phyloP scores from a whole-genome alignment of 805 yeast genomes.

The Saturnispora gosingensis region DNA sequence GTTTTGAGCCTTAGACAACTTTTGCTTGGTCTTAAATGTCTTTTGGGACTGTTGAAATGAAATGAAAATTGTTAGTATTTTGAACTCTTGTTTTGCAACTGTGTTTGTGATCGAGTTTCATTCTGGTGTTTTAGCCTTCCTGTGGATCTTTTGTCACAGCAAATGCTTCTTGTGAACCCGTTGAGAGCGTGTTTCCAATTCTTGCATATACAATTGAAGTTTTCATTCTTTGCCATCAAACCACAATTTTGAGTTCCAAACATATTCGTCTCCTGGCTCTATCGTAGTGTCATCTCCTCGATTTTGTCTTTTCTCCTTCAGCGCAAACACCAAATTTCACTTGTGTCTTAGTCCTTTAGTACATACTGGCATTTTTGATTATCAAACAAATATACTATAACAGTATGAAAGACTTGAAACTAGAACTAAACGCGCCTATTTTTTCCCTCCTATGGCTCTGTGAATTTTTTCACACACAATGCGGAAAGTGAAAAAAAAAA shows the following conservation, averaged over 20 bases:
- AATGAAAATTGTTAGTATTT: not conserved
- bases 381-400: not conserved
- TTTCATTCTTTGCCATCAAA: too few relatives aligned
- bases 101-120: too few relatives aligned
- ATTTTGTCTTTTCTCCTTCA: not conserved
- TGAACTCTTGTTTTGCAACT: not conserved
- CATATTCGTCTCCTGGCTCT: too few relatives aligned
- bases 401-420: not conserved
- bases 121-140: too few relatives aligned
- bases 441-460: not conserved
- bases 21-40: constrained; percentile 94
- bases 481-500: not conserved
- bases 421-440: not conserved
- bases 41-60: constrained; percentile 66
- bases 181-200: too few relatives aligned
- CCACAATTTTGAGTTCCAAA: too few relatives aligned
- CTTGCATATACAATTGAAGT: not conserved
- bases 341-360: not conserved
- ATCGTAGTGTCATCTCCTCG: not conserved
- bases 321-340: not conserved
- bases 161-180: too few relatives aligned
- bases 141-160: too few relatives aligned
- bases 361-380: constrained; percentile 20
- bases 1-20: constrained; percentile 97
- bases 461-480: not conserved